A percentile compares a stretch with the other conserved stretches of the same genome.
Conservation (phyloP, 768 basidiomycete genomes). For the Termitomyces sp. region DNA sequence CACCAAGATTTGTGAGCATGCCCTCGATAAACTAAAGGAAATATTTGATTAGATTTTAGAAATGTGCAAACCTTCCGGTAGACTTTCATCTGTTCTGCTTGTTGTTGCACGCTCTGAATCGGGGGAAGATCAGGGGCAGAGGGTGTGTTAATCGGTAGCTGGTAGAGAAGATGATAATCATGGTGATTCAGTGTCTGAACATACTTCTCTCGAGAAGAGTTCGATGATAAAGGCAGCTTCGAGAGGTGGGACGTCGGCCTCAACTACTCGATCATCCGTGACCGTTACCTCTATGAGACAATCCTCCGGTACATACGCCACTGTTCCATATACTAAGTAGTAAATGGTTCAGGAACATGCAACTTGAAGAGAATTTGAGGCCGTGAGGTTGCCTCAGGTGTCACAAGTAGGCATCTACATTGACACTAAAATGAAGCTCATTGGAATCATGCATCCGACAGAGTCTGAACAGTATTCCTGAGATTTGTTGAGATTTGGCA, state of each 20-base stretch:
- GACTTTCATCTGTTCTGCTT: slow-evolving; percentile 81
- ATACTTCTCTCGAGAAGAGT: slow-evolving; percentile 71
- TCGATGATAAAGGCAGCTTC: slow-evolving; percentile 86
- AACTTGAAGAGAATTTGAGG: background rate
- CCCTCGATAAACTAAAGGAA: slow-evolving; percentile 75
- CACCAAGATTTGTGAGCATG: slow-evolving; percentile 85
- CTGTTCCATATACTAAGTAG: background rate
- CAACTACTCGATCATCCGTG: slow-evolving; percentile 66
- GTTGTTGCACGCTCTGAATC: slow-evolving; percentile 58
- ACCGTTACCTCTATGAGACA: too few species aligned
- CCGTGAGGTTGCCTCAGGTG: background rate
- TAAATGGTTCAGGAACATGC: background rate
- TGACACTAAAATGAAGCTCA: background rate
- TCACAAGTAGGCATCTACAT: background rate
- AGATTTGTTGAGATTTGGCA: background rate
- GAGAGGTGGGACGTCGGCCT: slow-evolving; percentile 76
- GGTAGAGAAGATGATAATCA: background rate
- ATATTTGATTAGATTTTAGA: background rate
- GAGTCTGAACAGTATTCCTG: background rate
- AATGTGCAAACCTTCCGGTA: slow-evolving; percentile 73
- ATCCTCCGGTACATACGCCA: background rate
- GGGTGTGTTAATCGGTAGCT: slow-evolving; percentile 26
- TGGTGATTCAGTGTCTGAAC: background rate
- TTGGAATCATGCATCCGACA: background rate
- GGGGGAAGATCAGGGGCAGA: slow-evolving; percentile 42